Conservation (phyloP, 2,329 filamentous ascomycete species). For the Thelonectria rubi region DNA sequence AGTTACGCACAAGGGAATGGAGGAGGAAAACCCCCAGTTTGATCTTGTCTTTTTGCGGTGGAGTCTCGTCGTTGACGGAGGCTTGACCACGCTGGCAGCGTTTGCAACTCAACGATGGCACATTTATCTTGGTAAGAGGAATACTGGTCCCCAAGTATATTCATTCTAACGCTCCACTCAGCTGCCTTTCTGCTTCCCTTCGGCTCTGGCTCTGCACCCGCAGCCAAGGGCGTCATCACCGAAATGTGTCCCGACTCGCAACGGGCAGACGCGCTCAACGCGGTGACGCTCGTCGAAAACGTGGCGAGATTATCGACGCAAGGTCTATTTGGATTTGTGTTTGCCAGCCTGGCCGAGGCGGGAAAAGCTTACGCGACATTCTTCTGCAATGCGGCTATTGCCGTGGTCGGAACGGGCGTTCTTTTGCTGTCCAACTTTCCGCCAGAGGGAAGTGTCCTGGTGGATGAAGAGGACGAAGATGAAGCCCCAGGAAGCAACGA, state of each 20-base stretch:
- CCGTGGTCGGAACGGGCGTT: constrained; percentile 55
- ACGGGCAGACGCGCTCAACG: constrained; percentile 72
- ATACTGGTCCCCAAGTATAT: rapidly evolving
- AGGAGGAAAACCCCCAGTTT: constrained; percentile 64
- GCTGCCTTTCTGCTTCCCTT: constrained; percentile 72
- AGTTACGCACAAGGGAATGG: constrained; percentile 41
- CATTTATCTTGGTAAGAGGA: constrained; percentile 66
- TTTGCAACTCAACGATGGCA: constrained; percentile 73
- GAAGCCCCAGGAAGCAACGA: not conserved
- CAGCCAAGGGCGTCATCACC: constrained; percentile 77
- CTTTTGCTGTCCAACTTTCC: constrained; percentile 56
- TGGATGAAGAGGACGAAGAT: constrained; percentile 40
- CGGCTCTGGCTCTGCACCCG: constrained; percentile 73
- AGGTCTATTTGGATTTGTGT: constrained; percentile 73
- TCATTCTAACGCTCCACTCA: constrained; percentile 29
- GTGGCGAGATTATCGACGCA: constrained; percentile 71
- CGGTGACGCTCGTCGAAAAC: constrained; percentile 76
- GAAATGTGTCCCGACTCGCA: constrained; percentile 72
- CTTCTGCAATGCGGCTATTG: constrained; percentile 69
- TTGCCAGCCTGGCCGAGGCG: constrained; percentile 68
- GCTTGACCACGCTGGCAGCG: constrained; percentile 69
- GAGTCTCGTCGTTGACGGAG: constrained; percentile 71
- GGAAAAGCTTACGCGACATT: constrained; percentile 72
- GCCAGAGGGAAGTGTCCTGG: constrained; percentile 47
- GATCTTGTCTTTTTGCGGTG: constrained; percentile 74